These are phyloP conservation scores for Nothopassalora personata DNA, from an alignment of 2,329 filamentous ascomycete genomes.

Conservation along the genomic window DNA sequence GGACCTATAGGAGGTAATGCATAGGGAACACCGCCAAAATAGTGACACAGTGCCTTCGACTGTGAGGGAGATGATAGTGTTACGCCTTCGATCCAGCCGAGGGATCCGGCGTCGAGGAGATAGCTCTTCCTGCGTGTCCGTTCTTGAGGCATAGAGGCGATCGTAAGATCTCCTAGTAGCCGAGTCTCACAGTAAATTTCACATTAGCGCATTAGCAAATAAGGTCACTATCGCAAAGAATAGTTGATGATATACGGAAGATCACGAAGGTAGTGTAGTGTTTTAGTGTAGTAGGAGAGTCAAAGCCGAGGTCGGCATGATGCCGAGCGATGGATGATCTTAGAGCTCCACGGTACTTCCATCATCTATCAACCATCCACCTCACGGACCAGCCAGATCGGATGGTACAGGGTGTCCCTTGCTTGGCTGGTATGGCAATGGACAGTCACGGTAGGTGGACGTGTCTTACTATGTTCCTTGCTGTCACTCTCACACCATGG, in stretches of 20 bases:
- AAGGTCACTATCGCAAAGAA: too few species aligned
- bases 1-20: constrained; percentile 46
- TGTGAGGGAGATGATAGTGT: constrained; percentile 35
- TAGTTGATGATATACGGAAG: too few species aligned
- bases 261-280: constrained; percentile 2
- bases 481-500: not conserved
- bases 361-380: not conserved
- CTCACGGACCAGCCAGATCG: not conserved
- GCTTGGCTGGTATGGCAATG: not conserved
- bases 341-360: not conserved
- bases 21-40: constrained; percentile 53
- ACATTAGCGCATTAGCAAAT: too few species aligned
- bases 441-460: not conserved
- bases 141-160: constrained; percentile 10
- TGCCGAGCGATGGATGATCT: not conserved
- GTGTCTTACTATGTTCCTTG: not conserved
- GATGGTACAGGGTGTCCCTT: not conserved
- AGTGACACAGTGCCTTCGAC: constrained; percentile 39
- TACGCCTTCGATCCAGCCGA: constrained; percentile 48
- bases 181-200: too few species aligned
- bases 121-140: constrained; percentile 27
- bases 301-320: not conserved
- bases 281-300: too few species aligned
- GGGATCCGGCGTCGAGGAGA: constrained; percentile 35
- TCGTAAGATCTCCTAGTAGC: not conserved